Percentiles rank a stretch among this genome's conserved stretches.
phyloP scores from a whole-genome alignment of 2,329 filamentous ascomycete genomes.

The Xylaria multiplex region DNA sequence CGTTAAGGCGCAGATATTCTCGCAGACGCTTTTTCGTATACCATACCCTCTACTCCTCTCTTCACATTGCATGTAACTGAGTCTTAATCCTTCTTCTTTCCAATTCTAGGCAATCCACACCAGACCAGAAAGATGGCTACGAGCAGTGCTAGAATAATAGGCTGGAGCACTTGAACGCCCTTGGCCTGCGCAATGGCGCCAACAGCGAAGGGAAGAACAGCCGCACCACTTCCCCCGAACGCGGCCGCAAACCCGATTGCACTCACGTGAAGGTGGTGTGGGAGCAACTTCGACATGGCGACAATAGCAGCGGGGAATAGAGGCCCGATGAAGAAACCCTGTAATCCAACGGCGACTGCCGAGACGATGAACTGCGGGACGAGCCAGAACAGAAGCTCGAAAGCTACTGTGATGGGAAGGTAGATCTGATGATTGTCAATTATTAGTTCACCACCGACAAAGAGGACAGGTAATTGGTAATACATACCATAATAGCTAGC shows the following conservation, averaged over 20 bases:
- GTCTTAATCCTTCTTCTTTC: constrained; percentile 54
- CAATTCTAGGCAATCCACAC: constrained; percentile 56
- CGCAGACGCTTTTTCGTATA: neutral
- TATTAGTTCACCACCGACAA: neutral
- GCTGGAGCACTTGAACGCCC: constrained; percentile 66
- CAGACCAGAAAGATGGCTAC: constrained; percentile 57
- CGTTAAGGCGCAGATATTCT: neutral
- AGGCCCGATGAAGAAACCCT: constrained; percentile 84
- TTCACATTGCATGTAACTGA: neutral
- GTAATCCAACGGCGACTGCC: constrained; percentile 74
- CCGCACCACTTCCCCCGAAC: constrained; percentile 77
- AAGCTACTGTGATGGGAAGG: constrained; percentile 68
- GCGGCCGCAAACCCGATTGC: constrained; percentile 82
- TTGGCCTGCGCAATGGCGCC: constrained; percentile 70
- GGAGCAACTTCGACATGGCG: constrained; percentile 74
- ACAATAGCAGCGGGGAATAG: constrained; percentile 79
- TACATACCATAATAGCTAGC: constrained; percentile 60
- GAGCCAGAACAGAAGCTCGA: constrained; percentile 82
- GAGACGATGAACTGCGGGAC: constrained; percentile 81
- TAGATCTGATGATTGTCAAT: constrained; percentile 59
- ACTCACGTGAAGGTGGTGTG: constrained; percentile 77
- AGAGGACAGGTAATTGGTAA: neutral
- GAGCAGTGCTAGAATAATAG: constrained; percentile 63
- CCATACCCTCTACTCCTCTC: neutral
- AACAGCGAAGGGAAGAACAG: constrained; percentile 72